Conservation (phyloP, 2,329 filamentous ascomycete species). For the Neopestalotiopsis clavispora region DNA sequence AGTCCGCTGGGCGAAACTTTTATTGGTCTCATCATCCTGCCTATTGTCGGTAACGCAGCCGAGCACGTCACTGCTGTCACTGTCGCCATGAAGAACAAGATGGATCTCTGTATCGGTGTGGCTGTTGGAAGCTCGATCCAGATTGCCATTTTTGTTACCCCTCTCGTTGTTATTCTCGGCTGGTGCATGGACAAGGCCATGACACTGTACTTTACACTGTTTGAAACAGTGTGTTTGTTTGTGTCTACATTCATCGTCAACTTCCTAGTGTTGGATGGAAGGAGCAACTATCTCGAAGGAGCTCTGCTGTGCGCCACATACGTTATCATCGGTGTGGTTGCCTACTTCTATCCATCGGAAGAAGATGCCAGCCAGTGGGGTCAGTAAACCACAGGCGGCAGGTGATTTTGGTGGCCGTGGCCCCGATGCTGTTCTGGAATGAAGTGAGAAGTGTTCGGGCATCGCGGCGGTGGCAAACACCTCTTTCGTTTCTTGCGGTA, state of each 20-base stretch:
- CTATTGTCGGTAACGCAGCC: conserved; percentile 75
- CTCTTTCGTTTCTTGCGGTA: background rate
- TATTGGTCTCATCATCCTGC: conserved; percentile 73
- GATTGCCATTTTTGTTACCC: conserved; percentile 74
- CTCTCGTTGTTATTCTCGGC: conserved; percentile 72
- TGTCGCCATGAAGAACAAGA: conserved; percentile 76
- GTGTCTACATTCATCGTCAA: conserved; percentile 86
- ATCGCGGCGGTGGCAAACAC: background rate
- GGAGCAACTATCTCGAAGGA: conserved; percentile 87
- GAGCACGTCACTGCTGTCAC: conserved; percentile 75
- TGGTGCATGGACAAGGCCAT: conserved; percentile 73
- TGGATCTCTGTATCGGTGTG: conserved; percentile 76
- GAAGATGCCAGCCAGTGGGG: conserved; percentile 48
- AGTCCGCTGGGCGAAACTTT: conserved; percentile 68
- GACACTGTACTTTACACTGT: conserved; percentile 84
- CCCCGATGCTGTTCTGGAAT: background rate
- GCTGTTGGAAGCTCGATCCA: conserved; percentile 75
- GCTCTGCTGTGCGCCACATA: conserved; percentile 70
- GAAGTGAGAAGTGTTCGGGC: background rate
- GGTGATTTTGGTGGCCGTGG: background rate
- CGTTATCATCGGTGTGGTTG: conserved; percentile 69
- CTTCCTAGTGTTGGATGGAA: conserved; percentile 83
- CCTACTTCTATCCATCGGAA: conserved; percentile 67
- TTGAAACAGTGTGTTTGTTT: conserved; percentile 88
- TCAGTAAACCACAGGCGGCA: conserved; percentile 20